Evolutionary conservation across 2,329 filamentous ascomycete species (phyloP), one percentile per base, ranked within the genome.

Genomic region (Trichoderma citrinoviride): DNA sequence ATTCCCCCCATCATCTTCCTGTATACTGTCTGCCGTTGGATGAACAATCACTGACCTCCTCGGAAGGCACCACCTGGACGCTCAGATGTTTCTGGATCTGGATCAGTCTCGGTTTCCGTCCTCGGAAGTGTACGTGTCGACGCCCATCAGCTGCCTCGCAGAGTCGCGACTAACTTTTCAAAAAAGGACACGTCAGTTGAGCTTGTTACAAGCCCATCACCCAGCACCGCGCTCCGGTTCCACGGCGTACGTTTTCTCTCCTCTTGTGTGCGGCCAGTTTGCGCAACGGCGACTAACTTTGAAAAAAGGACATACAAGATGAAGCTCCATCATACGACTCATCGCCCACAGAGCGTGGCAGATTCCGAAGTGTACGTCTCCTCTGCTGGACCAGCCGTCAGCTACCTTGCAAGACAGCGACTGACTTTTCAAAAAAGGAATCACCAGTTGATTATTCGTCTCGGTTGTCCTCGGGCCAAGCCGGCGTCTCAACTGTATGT

Each of bases 31-130:
- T 19, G 10, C 23, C 37, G 12, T 0, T 47, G 27, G 23, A 27
- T n/a, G 58, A 29, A 40, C 52, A 23, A 57, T 41, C 49, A 68
- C 70, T 72, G 46, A 72, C 65, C 63, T 67, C 50, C 64, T 53
- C 10, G 53, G 56, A 71, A 71, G 70, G 61, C 49, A 64, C 46
- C 67, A 62, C 56, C 57, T 57, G 65, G 63, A 52, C 43, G 27
- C 33, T 44, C 58, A 49, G 43, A 67, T 55, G 52, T 50, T 40
- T 60, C 57, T 61, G 44, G 44, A 60, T 47, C 56, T 40, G 65
- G 41, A 56, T 67, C 67, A 21, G 60, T 65, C 19, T 47, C 65
- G 46, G 50, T 49, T 58, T 65, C 62, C n/a, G 60, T 67, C 43
- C 2, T 44, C 17, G 61, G 50, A 68, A 67, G 67, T 64, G 68